Evolutionary conservation across 2,329 filamentous ascomycete species (phyloP), one percentile per base, ranked within the genome.

Genomic region (Calycina herbarum): DNA sequence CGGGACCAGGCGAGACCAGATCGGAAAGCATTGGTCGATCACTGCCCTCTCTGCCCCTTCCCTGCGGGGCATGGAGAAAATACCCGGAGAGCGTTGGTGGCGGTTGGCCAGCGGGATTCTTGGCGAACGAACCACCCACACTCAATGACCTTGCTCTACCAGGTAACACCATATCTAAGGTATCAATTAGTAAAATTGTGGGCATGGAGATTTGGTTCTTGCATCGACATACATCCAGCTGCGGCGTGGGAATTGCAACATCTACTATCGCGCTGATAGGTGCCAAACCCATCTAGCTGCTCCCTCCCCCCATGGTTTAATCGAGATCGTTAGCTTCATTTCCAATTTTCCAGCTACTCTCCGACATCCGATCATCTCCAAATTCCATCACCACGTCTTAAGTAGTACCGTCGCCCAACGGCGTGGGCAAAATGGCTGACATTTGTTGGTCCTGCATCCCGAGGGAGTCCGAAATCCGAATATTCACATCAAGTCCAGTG

Each of bases 401-500:
- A 40, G 38, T 40, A 48, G 42, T 20, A 48, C n/a, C 42, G 2
- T 20, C 6, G n/a, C 42, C 17, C 20, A 51, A 33, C 27, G 56
- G 20, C 29, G 56, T 57, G 56, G 11, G 31, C 29, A 17, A 17
- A n/a, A 35, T 7, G 27, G 6, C 56, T 57, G 48, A 24, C 10
- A 24, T 24, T 8, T 24, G n/a, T 11, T 24, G 54, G 27, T 6
- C 27, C 56, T 20, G 13, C 27, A 35, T 15, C 27, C 54, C 54
- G 48, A 54, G 17, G 8, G 15, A 54, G 17, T 54, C 24, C 48
- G 17, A 57, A 61, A 31, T 42, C 59, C 56, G 35, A 54, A 5
- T 54, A 40, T 60, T 57, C 57, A 59, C 42, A 54, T 59, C 13
- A 51, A 51, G n/a, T 20, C 42, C 42, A 48, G n/a, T 62, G 42